phyloP scores from a whole-genome alignment of 768 basidiomycete genomes.

The Cyclocybe aegerita region DNA sequence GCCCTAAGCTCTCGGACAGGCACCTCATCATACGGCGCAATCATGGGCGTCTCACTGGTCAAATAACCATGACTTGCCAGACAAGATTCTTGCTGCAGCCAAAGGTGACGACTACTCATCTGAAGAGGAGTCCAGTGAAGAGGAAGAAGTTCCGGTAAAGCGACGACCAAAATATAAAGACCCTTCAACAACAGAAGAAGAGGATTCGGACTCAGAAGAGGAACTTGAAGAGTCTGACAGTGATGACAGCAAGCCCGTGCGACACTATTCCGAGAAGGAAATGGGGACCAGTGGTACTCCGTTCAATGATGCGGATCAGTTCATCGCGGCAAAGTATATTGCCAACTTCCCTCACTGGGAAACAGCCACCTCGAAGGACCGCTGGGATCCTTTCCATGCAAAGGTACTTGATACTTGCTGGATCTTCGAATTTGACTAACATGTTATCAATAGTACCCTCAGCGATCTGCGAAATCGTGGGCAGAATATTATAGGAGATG shows the following conservation, averaged over 20 bases:
- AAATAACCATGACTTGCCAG: constrained; percentile 61
- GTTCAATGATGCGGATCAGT: constrained; percentile 63
- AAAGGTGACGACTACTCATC: constrained; percentile 25
- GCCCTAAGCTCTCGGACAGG: constrained; percentile 33
- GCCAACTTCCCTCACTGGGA: constrained; percentile 48
- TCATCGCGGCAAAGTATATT: constrained; percentile 59
- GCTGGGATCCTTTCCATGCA: constrained; percentile 55
- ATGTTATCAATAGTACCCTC: constrained; percentile 42
- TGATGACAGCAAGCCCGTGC: constrained; percentile 35
- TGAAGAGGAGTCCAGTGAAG: constrained; percentile 14
- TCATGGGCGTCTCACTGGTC: constrained; percentile 76
- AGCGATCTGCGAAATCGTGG: constrained; percentile 59
- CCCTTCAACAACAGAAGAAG: constrained; percentile 30
- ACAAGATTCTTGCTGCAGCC: constrained; percentile 56
- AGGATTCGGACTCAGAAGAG: constrained; percentile 19
- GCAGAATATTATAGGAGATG: constrained; percentile 56
- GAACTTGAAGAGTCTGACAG: constrained; percentile 22
- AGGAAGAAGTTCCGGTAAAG: constrained; percentile 2
- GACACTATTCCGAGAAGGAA: constrained; percentile 36
- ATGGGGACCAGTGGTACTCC: constrained; percentile 54
- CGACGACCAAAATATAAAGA: constrained; percentile 33
- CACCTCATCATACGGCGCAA: constrained; percentile 59
- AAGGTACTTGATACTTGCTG: constrained; percentile 35
- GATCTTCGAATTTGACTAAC: not conserved
- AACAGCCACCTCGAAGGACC: constrained; percentile 37